Base-by-base conservation (phyloP, 2,329 filamentous ascomycete species). In the Clonostachys solani region DNA sequence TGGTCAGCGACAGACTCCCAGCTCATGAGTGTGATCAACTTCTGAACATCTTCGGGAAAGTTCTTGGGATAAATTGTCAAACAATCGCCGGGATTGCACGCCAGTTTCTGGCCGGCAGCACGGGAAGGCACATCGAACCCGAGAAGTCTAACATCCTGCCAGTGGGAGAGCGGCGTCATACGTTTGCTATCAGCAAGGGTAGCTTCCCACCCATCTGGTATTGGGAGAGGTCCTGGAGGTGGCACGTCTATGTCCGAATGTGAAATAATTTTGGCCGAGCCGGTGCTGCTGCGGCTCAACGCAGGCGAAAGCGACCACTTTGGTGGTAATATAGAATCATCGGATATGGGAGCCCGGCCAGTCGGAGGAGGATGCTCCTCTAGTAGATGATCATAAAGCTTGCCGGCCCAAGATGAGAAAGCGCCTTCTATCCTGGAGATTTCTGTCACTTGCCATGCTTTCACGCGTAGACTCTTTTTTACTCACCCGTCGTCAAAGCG, bases 61-160 rank as follows among this genome's bases (percentile, higher is more conserved):
- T 96, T 97, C 61, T 92, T 92, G 5, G 94, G 92, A 50, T 86
- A 91, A 16, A 99, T 80, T 6, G 84, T 83, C 7, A 95, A 71
- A 19, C 89, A 86, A 56, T 95, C 89, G 6, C 92, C 92, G 0
- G 94, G 91, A 1, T 84, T 42, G 63, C 70, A 61, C 68, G 64
- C 42, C 58, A 64, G 45, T 3, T 55, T 52, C 3, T 57, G 16
- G n/a, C 19, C 23, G n/a, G 47, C 38, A 37, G 42, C 34, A 18
- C 47, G 50, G 51, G 44, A 35, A 42, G 66, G 12, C 62, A 81
- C 56, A 9, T 71, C 73, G 13, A 97, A 73, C 2, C 73, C 77
- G n/a, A 96, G 67, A 45, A 88, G 80, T 0, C 94, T 87, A 41
- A 97, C 92, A 68, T 99, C 94, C 70, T 99, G 94, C 85, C 90